Percentiles rank a stretch among this genome's conserved stretches.
These are phyloP conservation scores for Harringtonia aguacate DNA, from an alignment of 2,329 filamentous ascomycete genomes.

Conservation along the genomic window DNA sequence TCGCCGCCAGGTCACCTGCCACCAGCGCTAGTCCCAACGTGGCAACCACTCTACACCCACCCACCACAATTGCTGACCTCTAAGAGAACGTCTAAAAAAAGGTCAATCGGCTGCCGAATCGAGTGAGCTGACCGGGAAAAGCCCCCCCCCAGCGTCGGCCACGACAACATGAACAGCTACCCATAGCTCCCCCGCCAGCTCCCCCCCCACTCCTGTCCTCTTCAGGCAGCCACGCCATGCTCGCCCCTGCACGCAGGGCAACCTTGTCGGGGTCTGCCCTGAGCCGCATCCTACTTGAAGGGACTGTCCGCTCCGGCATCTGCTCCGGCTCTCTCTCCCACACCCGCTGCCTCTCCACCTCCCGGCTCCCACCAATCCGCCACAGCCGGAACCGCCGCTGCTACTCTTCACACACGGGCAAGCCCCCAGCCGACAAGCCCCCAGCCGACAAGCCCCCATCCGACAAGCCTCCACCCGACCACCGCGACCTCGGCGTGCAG, in stretches of 20 bases:
- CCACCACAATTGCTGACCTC: too few species aligned
- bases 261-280: not conserved
- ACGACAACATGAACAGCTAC: too few species aligned
- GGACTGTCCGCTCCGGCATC: too few species aligned
- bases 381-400: too few species aligned
- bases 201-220: not conserved
- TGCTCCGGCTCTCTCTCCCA: not conserved
- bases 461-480: conserved; percentile 36
- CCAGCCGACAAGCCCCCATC: too few species aligned
- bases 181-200: not conserved
- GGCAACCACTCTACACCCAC: too few species aligned
- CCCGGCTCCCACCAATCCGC: too few species aligned
- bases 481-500: conserved; percentile 47
- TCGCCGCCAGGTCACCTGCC: not conserved
- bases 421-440: not conserved
- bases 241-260: conserved; percentile 12
- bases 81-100: too few species aligned
- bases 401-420: conserved; percentile 19
- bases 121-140: too few species aligned
- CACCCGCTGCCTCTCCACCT: too few species aligned
- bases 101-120: too few species aligned
- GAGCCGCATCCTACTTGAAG: too few species aligned
- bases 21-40: conserved; percentile 1
- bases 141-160: not conserved
- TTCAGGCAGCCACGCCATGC: conserved; percentile 14